Evolutionary conservation across 2,329 filamentous ascomycete genomes (phyloP), one percentile per base, ranked within the genome.

Genomic region (Coniochaeta hoffmannii): DNA sequence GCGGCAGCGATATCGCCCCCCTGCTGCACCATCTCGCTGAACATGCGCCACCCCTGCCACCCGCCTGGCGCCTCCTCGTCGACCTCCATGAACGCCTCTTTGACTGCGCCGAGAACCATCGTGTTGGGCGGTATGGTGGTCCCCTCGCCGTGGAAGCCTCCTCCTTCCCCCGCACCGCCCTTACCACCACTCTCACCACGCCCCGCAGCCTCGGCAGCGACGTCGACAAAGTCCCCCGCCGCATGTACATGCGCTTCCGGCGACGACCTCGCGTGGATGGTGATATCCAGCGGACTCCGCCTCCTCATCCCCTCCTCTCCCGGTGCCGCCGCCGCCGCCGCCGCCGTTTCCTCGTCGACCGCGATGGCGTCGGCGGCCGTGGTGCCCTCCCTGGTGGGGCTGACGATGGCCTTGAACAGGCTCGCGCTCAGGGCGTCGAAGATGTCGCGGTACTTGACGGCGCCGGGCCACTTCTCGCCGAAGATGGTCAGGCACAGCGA

Each of bases 21-120:
- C 50, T 57, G 46, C 52, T 58, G 58, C 12, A 66, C 57, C 63
- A 66, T 64, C 50, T 66, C 64, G 26, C 59, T 65, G 53, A 63
- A 66, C 61, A 66, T 64, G 19, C 62, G 59, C 65, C 65, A 66
- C 1, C 63, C 62, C 53, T 64, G 63, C 59, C 61, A 65, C 0
- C 62, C 64, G 0, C 62, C 64, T 0, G 63, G 63, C 4, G 60
- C 64, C 53, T 65, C 65, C 28, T 65, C 64, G 17, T 66, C 63
- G 1, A 66, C 65, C 56, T 65, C 65, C 64, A 64, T 65, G 28
- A 64, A 64, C 4, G 63, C 61, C 31, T 64, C 64, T 28, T 63
- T 64, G 2, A 66, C 63, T 0, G 64, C 63, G 28, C 61, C 59
- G 0, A 57, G 61, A 2, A 64, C 50, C 15, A 59, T 53, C 12